Percentiles rank a stretch among this genome's conserved stretches.
Conservation (phyloP, 805 yeast genomes). For the Candida oleophila region DNA sequence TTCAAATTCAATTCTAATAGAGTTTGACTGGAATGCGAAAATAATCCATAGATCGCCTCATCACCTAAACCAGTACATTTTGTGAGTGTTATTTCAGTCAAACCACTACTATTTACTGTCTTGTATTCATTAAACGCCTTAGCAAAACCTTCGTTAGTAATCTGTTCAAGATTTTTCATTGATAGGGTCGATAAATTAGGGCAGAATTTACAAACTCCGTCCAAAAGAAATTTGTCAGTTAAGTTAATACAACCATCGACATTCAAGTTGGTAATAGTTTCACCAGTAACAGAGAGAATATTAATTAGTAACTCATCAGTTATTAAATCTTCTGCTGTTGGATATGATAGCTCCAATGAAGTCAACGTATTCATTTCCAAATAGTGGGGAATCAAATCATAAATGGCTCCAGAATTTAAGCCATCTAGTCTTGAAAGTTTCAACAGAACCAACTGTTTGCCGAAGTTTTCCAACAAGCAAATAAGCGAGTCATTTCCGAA, state of each 20-base stretch:
- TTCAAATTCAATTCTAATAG: conserved; percentile 71
- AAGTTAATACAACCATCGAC: conserved; percentile 74
- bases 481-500: conserved; percentile 67
- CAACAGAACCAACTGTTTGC: conserved; percentile 50
- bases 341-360: conserved; percentile 66
- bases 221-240: conserved; percentile 59
- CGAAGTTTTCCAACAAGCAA: conserved; percentile 59
- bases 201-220: conserved; percentile 61
- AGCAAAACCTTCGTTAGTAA: conserved; percentile 68
- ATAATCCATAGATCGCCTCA: conserved; percentile 54
- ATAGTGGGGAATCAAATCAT: conserved; percentile 65
- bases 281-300: conserved; percentile 61
- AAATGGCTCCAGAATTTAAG: conserved; percentile 53
- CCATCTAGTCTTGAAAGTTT: conserved; percentile 74
- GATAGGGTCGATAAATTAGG: conserved; percentile 57
- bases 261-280: conserved; percentile 52
- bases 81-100: conserved; percentile 58
- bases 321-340: conserved; percentile 61
- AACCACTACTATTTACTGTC: conserved; percentile 48
- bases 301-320: conserved; percentile 67
- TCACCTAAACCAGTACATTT: conserved; percentile 70
- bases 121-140: conserved; percentile 58
- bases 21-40: conserved; percentile 63
- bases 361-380: conserved; percentile 45
- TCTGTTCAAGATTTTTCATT: conserved; percentile 55